A percentile compares a stretch with the other conserved stretches of the same genome.
These are phyloP conservation scores for Geotrichum histeridarum DNA, from an alignment of 1,139 yeast genomes.

Conservation along the genomic window DNA sequence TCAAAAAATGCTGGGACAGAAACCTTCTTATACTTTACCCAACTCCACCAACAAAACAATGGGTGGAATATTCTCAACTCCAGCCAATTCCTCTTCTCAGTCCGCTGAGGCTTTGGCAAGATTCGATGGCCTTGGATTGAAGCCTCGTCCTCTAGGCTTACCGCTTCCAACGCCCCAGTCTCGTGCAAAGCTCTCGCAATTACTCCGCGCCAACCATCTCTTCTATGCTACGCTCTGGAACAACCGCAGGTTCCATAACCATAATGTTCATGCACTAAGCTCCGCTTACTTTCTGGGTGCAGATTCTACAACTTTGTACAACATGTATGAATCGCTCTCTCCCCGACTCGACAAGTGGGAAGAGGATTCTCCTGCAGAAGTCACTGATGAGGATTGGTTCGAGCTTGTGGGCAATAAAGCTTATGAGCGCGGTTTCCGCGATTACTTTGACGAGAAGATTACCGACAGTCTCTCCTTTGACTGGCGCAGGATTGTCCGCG, in stretches of 20 bases:
- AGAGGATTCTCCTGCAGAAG: constrained; percentile 35
- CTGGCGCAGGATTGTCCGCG: constrained; percentile 29
- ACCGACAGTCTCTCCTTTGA: constrained; percentile 27
- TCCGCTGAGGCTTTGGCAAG: background rate
- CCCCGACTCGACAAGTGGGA: constrained; percentile 22
- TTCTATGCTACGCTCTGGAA: constrained; percentile 32
- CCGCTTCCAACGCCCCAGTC: constrained; percentile 25
- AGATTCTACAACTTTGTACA: constrained; percentile 20
- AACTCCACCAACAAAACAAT: constrained; percentile 1
- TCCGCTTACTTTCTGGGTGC: constrained; percentile 30
- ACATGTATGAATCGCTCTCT: constrained; percentile 21
- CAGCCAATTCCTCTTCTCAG: background rate
- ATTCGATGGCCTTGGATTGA: constrained; percentile 22
- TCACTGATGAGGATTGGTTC: constrained; percentile 35
- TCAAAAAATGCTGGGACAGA: background rate
- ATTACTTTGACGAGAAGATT: constrained; percentile 33
- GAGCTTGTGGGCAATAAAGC: constrained; percentile 29
- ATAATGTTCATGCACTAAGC: constrained; percentile 29
- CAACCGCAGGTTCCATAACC: constrained; percentile 33
- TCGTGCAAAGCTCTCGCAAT: constrained; percentile 25
- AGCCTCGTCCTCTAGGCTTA: constrained; percentile 19
- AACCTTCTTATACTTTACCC: background rate
- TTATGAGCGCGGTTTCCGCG: constrained; percentile 34
- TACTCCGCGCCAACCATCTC: constrained; percentile 33
- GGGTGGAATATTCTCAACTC: constrained; percentile 11